Evolutionary conservation across 2,329 filamentous ascomycete genomes (phyloP).

Genomic region (Fusarium multiceps): DNA sequence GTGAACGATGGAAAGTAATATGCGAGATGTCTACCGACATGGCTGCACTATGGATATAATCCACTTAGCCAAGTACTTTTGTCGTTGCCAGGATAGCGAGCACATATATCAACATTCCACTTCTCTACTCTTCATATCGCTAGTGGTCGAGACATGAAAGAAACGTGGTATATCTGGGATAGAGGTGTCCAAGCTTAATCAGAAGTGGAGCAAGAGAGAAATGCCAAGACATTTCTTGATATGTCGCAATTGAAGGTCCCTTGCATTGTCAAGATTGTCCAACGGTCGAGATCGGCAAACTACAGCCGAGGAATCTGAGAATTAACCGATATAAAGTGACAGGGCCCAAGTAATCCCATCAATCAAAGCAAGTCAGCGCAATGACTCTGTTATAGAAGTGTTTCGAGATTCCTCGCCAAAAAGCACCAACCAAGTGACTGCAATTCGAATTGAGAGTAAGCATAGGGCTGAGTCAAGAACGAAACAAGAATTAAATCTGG

Average conservation of each 20-base stretch:
- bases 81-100: neutral
- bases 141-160: neutral
- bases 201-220: neutral
- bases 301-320: neutral
- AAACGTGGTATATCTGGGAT: neutral
- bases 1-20: neutral
- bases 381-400: neutral
- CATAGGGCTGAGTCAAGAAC: constrained; percentile 20
- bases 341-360: neutral
- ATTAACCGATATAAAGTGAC: neutral
- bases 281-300: constrained; percentile 16
- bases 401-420: neutral
- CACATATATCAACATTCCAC: neutral
- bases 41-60: neutral
- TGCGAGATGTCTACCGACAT: neutral
- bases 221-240: constrained; percentile 14
- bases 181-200: neutral
- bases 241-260: neutral
- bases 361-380: neutral
- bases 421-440: constrained; percentile 3
- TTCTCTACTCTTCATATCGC: neutral
- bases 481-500: neutral
- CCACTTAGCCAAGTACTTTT: neutral
- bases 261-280: constrained; percentile 6
- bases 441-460: neutral